Evolutionary conservation across 2,329 filamentous ascomycete species (phyloP), one percentile per base, ranked within the genome.

Genomic region (Pseudogymnoascus sp.): DNA sequence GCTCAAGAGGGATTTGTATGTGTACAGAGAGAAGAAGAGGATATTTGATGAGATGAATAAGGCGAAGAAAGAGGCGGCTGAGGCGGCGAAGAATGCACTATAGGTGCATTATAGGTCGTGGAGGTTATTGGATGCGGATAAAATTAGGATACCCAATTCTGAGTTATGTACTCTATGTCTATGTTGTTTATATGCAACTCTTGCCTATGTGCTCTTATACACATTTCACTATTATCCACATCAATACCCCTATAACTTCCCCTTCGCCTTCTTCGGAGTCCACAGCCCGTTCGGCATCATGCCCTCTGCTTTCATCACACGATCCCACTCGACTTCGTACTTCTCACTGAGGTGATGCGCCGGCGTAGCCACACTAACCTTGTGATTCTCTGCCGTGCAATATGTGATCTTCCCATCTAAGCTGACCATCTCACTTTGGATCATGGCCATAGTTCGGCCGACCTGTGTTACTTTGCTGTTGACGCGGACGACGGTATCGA

Each of bases 1-100:
- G 0, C 69, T 93, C 71, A 87, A 86, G 72, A 88, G 87, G 69
- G 67, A 89, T 66, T 70, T 74, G 23, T 78, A 77, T 67, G 75
- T 75, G 60, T 79, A 79, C 38, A 77, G 75, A 73, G 75, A 78
- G 12, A 75, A 77, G 63, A 80, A 78, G 68, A 77, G 73, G 66
- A 69, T 80, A 23, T 74, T 78, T 59, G 76, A 80, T 70, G 77
- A 78, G 49, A 69, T 69, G 61, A 49, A 64, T 52, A 63, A 65
- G 45, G 33, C 66, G 58, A 71, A 72, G 62, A 68, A 65, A 55
- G 62, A 65, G n/a, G 59, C 28, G 60, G 58, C 25, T 28, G 61
- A 31, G 60, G 38, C 38, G 8, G 62, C 58, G 33, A 60, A 41
- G 5, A 55, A 21, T 18, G 49, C 49, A 8, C 14, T 12, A 2